Evolutionary conservation across 1,284 basidiomycete genomes (phyloP), one percentile per base, ranked within the genome.

Genomic region (Trichosporon sp.): DNA sequence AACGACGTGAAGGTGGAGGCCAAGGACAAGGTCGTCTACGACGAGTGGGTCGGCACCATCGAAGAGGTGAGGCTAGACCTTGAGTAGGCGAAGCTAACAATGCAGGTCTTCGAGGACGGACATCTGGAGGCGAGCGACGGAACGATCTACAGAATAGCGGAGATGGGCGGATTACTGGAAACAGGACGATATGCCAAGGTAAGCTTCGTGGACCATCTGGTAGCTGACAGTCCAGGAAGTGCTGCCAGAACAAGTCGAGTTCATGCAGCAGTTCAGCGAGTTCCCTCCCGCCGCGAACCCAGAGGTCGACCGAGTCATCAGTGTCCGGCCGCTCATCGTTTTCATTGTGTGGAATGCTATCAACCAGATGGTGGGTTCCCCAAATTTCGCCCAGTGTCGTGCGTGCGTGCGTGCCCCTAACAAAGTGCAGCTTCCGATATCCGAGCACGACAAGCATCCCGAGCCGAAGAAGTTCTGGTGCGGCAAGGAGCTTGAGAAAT

Each of bases 301-400:
- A n/a, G 32, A 61, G 3, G 54, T 31, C 3, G 75, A 75, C 61
- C 59, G 62, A 7, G 63, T 74, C 54, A 82, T 94, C 27, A 84
- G 86, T 27, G 85, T 95, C 40, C 86, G 86, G 70, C 92, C 92
- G 63, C 88, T 87, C 11, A 87, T 90, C 33, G 84, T 93, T 63
- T 90, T 88, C 23, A 82, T 96, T 68, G 86, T 88, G 56, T 96
- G 93, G 93, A 84, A 95, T 13, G 93, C 91, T 14, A 82, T 95
- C 65, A 94, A 92, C 72, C 93, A 95, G 82, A 85, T 85, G 61
- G 91, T 91, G 73, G 67, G 86, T 78, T 10, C n/a, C n/a, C n/a
- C n/a, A n/a, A n/a, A n/a, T n/a, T n/a, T n/a, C n/a, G n/a, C n/a
- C n/a, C n/a, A n/a, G n/a, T n/a, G n/a, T n/a, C n/a, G n/a, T n/a